Conservation (phyloP, 768 basidiomycete genomes). For the Aureoboletus auriporus region DNA sequence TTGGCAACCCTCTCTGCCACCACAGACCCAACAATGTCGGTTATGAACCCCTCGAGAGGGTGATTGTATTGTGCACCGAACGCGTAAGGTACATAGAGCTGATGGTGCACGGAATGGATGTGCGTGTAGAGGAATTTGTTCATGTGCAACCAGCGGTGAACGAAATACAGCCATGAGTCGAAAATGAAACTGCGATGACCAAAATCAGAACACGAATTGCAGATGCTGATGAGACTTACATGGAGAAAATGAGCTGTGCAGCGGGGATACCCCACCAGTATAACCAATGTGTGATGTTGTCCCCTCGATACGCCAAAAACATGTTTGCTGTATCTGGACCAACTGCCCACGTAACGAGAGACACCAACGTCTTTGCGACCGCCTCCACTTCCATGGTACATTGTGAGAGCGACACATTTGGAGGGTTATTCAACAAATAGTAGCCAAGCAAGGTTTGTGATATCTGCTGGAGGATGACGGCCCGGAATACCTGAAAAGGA, state of each 20-base stretch:
- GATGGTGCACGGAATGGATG: constrained; percentile 60
- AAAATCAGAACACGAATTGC: background rate
- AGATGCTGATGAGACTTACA: constrained; percentile 51
- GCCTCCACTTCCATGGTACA: constrained; percentile 29
- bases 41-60: constrained; percentile 87
- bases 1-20: constrained; percentile 66
- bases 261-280: constrained; percentile 27
- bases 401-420: constrained; percentile 27
- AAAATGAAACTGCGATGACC: constrained; percentile 67
- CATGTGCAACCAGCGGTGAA: constrained; percentile 90
- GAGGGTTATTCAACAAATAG: constrained; percentile 52
- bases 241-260: constrained; percentile 68
- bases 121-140: constrained; percentile 89
- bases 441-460: constrained; percentile 65
- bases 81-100: constrained; percentile 76
- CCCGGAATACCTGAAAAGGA: constrained; percentile 63
- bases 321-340: constrained; percentile 39
- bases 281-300: constrained; percentile 61
- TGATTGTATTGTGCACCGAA: constrained; percentile 99
- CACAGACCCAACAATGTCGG: constrained; percentile 79
- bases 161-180: constrained; percentile 98
- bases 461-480: constrained; percentile 40
- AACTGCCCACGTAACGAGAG: constrained; percentile 33
- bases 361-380: constrained; percentile 32
- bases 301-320: constrained; percentile 36